Conservation (phyloP, 2,329 filamentous ascomycete species). For the Hypoxylon rubiginosum region DNA sequence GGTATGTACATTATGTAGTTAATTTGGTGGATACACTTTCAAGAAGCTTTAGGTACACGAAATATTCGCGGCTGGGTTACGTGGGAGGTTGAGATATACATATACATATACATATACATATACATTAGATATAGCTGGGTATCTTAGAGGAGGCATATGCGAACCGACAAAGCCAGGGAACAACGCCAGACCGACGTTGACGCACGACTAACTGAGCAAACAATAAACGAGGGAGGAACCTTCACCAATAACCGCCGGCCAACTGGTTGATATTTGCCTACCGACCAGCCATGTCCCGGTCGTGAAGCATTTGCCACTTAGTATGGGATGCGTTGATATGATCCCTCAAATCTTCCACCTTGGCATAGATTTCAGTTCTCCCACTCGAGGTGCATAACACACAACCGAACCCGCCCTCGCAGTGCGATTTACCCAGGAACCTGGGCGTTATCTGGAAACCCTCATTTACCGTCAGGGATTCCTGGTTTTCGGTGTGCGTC, state of each 20-base stretch:
- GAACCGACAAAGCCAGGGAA: neutral
- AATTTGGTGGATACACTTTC: neutral
- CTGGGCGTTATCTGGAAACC: constrained; percentile 57
- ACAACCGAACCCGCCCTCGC: constrained; percentile 54
- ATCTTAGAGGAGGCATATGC: constrained; percentile 6
- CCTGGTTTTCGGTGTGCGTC: constrained; percentile 30
- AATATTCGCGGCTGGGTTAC: too few species aligned
- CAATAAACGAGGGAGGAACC: neutral
- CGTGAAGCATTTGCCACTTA: constrained; percentile 61
- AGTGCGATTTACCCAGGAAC: constrained; percentile 59
- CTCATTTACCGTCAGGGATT: constrained; percentile 52
- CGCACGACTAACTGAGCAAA: neutral
- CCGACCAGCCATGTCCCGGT: constrained; percentile 51
- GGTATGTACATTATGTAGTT: too few species aligned
- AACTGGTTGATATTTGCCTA: constrained; percentile 6
- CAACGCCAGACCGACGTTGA: constrained; percentile 1
- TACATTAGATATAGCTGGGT: constrained; percentile 5
- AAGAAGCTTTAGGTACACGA: neutral
- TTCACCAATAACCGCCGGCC: neutral
- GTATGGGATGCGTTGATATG: constrained; percentile 56
- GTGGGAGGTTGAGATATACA: neutral
- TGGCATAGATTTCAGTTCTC: constrained; percentile 52
- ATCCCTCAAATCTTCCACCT: constrained; percentile 49
- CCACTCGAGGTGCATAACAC: constrained; percentile 57
- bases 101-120: too few species aligned